Conservation (phyloP, 352 stramenopile genomes). For the Pythium oligandrum region DNA sequence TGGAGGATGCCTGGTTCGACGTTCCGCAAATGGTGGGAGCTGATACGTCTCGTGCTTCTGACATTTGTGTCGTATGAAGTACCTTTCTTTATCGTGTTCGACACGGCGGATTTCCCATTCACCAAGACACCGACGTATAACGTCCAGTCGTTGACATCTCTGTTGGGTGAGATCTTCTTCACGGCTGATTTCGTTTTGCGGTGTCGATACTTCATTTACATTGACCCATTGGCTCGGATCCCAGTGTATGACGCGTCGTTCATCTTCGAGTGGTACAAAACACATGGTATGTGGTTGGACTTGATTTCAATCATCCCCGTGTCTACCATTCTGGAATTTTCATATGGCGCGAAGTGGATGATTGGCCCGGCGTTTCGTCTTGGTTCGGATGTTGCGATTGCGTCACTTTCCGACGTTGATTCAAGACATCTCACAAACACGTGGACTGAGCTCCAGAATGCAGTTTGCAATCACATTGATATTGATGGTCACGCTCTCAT, state of each 20-base stretch:
- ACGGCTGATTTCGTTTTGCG: conserved; percentile 46
- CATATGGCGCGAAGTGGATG: conserved; percentile 15
- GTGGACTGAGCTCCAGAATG: conserved; percentile 52
- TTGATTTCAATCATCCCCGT: conserved; percentile 54
- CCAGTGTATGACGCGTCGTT: conserved; percentile 54
- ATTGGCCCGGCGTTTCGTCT: conserved; percentile 32
- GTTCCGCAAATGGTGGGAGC: conserved; percentile 61
- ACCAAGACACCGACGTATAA: conserved; percentile 27
- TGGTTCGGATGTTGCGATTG: conserved; percentile 46
- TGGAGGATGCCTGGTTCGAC: conserved; percentile 47
- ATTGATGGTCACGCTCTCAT: conserved; percentile 53
- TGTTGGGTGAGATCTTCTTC: conserved; percentile 57
- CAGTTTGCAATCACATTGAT: conserved; percentile 52
- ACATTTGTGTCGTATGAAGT: conserved; percentile 63
- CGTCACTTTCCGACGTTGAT: conserved; percentile 46
- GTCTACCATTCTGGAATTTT: conserved; percentile 46
- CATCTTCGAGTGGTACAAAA: conserved; percentile 63
- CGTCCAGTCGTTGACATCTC: conserved; percentile 40
- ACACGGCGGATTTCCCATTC: conserved; percentile 53
- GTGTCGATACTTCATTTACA: conserved; percentile 54
- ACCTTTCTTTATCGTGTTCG: conserved; percentile 67
- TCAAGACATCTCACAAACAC: conserved; percentile 48
- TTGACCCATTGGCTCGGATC: conserved; percentile 60
- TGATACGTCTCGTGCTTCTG: conserved; percentile 36
- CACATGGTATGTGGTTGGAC: conserved; percentile 46